A percentile compares a stretch with the other conserved stretches of the same genome.
Evolutionary conservation across 139 green algal species (phyloP).

Genomic region (Chlamydomonas sphaeroides): DNA sequence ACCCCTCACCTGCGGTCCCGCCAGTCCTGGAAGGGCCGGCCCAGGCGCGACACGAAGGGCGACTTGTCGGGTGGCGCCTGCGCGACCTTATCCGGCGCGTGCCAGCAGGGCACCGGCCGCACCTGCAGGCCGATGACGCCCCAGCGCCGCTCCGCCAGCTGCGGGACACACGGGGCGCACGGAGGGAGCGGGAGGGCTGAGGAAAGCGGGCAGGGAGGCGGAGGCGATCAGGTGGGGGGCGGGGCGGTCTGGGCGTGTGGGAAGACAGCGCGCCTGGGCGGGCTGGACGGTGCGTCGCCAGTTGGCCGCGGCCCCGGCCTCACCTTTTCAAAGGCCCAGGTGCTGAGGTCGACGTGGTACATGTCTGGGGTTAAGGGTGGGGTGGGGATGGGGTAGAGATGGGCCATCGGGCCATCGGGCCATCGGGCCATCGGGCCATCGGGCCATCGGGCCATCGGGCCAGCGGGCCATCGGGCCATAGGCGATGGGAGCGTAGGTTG

Average conservation of each 20-base stretch:
- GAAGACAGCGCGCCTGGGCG: background rate
- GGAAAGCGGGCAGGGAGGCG: background rate
- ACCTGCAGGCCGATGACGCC: constrained; percentile 49
- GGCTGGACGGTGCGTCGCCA: background rate
- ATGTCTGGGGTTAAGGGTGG: no score
- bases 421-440: no score
- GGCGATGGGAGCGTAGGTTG: no score
- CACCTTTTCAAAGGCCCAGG: constrained; percentile 51
- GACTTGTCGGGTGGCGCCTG: background rate
- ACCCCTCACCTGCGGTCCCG: background rate
- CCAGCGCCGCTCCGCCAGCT: constrained; percentile 62
- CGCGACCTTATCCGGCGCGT: background rate
- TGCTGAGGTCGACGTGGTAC: constrained; percentile 16
- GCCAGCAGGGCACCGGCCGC: background rate
- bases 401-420: no score
- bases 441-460: no score
- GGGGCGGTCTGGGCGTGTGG: background rate
- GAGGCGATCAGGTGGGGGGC: background rate
- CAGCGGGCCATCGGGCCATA: no score
- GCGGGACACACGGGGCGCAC: background rate
- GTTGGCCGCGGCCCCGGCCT: background rate
- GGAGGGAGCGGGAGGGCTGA: background rate
- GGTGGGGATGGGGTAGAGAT: no score
- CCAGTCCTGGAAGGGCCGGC: background rate
- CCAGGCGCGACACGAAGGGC: constrained; percentile 7